Percentiles rank a stretch among this genome's conserved stretches.
phyloP scores from a whole-genome alignment of 257 asterid species.

The Hygrophila difformis region DNA sequence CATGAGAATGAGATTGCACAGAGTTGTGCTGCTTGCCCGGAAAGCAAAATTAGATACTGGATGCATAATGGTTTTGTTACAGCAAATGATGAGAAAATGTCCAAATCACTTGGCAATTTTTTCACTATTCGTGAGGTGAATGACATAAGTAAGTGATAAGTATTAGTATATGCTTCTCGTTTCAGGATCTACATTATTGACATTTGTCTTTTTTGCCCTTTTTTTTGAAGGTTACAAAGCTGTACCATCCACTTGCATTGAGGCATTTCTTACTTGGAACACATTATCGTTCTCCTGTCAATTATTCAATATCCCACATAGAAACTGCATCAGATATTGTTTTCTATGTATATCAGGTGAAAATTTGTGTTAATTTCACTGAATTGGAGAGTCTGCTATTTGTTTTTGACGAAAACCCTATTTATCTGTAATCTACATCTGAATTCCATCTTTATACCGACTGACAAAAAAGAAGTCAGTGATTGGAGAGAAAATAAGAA shows the following conservation, averaged over 20 bases:
- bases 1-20: slow-evolving; percentile 92
- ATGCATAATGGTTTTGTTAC: slow-evolving; percentile 81
- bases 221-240: slow-evolving; percentile 47
- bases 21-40: slow-evolving; percentile 82
- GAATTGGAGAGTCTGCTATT: no score
- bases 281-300: slow-evolving; percentile 83
- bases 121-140: slow-evolving; percentile 85
- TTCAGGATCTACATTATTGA: not conserved
- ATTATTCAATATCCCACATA: slow-evolving; percentile 57
- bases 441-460: no score
- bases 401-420: no score
- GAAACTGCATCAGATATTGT: slow-evolving; percentile 73
- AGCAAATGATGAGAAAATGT: slow-evolving; percentile 78
- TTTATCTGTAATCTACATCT: no score
- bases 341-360: slow-evolving; percentile 73
- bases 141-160: not conserved
- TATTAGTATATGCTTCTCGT: no score
- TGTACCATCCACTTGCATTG: slow-evolving; percentile 85
- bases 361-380: not conserved
- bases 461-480: no score
- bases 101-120: slow-evolving; percentile 73
- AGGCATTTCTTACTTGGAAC: slow-evolving; percentile 76
- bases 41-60: slow-evolving; percentile 73
- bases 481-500: no score
- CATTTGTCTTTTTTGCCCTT: not conserved